Percentiles rank a stretch among this genome's conserved stretches.
These are phyloP conservation scores for Fistulinella prunicolor DNA, from an alignment of 768 basidiomycete species.

Conservation along the genomic window DNA sequence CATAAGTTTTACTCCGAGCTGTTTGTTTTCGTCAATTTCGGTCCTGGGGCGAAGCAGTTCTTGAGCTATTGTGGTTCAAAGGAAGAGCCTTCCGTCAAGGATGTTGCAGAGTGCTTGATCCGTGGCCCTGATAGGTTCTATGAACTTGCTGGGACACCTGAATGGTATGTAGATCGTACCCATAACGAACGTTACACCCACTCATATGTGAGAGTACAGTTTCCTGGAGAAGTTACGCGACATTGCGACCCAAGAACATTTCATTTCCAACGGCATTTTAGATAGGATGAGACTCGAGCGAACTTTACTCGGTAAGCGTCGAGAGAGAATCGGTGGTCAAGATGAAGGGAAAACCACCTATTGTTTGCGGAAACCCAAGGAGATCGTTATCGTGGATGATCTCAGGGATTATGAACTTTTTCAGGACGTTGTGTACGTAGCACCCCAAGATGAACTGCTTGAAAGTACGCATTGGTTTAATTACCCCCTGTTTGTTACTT, in stretches of 20 bases:
- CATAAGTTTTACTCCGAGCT: slow-evolving; percentile 59
- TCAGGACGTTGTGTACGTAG: slow-evolving; percentile 63
- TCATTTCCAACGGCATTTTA: slow-evolving; percentile 45
- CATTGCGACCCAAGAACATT: slow-evolving; percentile 63
- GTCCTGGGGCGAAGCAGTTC: slow-evolving; percentile 72
- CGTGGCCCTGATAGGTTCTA: slow-evolving; percentile 62
- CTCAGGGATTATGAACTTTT: slow-evolving; percentile 72
- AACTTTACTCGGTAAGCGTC: too few species aligned
- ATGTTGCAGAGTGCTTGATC: slow-evolving; percentile 64
- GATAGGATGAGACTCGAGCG: slow-evolving; percentile 44
- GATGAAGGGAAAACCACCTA: slow-evolving; percentile 31
- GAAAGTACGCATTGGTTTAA: slow-evolving; percentile 50
- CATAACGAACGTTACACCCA: too few species aligned
- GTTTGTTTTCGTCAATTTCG: slow-evolving; percentile 86
- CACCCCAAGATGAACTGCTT: slow-evolving; percentile 81
- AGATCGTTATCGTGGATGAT: slow-evolving; percentile 83
- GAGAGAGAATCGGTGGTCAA: slow-evolving; percentile 47
- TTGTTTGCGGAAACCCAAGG: slow-evolving; percentile 50
- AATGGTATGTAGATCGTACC: slow-evolving; percentile 35
- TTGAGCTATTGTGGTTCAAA: slow-evolving; percentile 79
- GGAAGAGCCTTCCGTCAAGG: slow-evolving; percentile 76
- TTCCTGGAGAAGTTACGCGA: slow-evolving; percentile 78
- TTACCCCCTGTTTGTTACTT: neutral
- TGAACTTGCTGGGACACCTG: slow-evolving; percentile 54
- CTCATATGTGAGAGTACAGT: slow-evolving; percentile 35